Evolutionary conservation across 1,284 basidiomycete species (phyloP).

Genomic region (Ceratorhiza oryzae-sativae): DNA sequence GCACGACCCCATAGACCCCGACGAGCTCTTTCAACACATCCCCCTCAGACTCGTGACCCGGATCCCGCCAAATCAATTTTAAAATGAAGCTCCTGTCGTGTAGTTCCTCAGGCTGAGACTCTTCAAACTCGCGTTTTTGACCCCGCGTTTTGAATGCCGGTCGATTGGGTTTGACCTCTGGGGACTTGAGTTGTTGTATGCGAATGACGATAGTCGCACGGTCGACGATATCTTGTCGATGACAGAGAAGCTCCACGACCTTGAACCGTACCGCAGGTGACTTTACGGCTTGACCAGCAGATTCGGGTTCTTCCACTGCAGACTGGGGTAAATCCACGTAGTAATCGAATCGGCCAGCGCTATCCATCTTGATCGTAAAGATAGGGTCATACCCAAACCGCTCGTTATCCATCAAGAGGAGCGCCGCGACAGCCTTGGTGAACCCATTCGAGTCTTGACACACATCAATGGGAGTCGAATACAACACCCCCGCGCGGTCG

Average conservation of each 20-base stretch:
- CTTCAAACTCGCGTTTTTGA: slow-evolving; percentile 9
- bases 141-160: neutral
- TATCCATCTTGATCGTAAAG: neutral
- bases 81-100: slow-evolving; percentile 2
- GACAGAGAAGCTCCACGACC: slow-evolving; percentile 8
- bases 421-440: slow-evolving; percentile 21
- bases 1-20: slow-evolving; percentile 25
- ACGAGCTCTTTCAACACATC: neutral
- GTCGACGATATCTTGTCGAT: slow-evolving; percentile 4
- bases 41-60: slow-evolving; percentile 1
- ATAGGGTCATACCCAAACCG: slow-evolving; percentile 12
- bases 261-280: neutral
- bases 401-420: slow-evolving; percentile 9
- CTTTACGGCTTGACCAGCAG: neutral
- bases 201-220: slow-evolving; percentile 24
- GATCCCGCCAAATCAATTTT: slow-evolving; percentile 31
- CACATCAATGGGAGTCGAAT: slow-evolving; percentile 21
- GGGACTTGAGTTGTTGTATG: neutral
- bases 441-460: slow-evolving; percentile 1
- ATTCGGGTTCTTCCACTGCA: neutral
- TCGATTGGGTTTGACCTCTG: neutral
- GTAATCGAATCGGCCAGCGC: neutral
- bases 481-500: slow-evolving; percentile 29
- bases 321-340: slow-evolving; percentile 25
- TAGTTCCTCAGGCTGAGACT: slow-evolving; percentile 13